Evolutionary conservation across 805 yeast genomes (phyloP), one percentile per base, ranked within the genome.

Genomic region (Isabelozyma pseudorhagii): DNA sequence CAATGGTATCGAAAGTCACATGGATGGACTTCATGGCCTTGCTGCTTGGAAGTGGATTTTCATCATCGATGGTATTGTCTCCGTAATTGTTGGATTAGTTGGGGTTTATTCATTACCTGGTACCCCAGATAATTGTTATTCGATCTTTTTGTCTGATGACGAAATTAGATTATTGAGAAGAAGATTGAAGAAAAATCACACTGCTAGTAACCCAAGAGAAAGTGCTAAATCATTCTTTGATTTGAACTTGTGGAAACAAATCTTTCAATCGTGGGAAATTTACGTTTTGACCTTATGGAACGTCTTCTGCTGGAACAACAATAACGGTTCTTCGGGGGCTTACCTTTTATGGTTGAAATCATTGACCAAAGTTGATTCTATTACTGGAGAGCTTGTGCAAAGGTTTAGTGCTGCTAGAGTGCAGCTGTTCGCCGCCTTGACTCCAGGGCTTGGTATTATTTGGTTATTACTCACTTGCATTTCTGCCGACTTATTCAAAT

Each of bases 21-120:
- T 85, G 54, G 66, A 74, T 47, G 88, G 85, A 29, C 68, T 61
- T 9, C 59, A 63, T 43, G 89, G 89, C 0, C 66, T 80, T 10
- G 74, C 75, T 8, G 83, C 88, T 10, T 86, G 90, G 90, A 74
- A 84, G 69, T 86, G 90, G 90, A 80, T 83, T 61, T 85, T 83
- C 58, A 80, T 86, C 44, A 74, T 86, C 52, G 89, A 84, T 61
- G 85, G 84, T 10, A 58, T 80, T 44, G 75, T 86, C 45, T 80
- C 86, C 5, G 58, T 84, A 27, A 81, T 74, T 2, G 78, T 85
- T 38, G 87, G 85, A 5, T 9, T 85, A 7, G 51, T 80, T 46
- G 87, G 87, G 0, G 71, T 75, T 50, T 80, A 78, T 58, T 55
- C 73, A 57, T 66, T 83, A 52, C 91, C 90, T 8, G 90, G 89